These are phyloP conservation scores for Epichloe festucae DNA, from an alignment of 2,329 filamentous ascomycete genomes.

Conservation along the genomic window DNA sequence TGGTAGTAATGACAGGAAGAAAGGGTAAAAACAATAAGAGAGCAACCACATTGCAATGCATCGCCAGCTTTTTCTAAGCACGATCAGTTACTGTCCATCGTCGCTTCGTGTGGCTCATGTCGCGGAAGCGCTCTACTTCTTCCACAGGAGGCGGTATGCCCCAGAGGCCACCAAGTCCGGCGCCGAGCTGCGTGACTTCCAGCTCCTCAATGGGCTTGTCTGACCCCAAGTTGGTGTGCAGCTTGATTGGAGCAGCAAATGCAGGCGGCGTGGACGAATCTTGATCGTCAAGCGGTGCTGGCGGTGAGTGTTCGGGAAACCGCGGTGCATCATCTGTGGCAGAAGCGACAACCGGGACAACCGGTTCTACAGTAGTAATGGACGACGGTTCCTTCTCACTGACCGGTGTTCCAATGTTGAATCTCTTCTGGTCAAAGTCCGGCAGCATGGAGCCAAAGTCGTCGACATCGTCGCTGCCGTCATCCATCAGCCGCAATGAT, in stretches of 20 bases:
- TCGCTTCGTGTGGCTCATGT: conserved; percentile 34
- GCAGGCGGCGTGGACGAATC: conserved; percentile 14
- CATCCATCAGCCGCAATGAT: conserved; percentile 29
- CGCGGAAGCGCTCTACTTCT: conserved; percentile 32
- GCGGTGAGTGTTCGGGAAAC: neutral
- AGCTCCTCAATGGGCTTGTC: conserved; percentile 20
- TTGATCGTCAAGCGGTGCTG: conserved; percentile 1
- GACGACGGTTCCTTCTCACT: neutral
- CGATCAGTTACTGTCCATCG: conserved; percentile 44
- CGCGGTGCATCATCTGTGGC: conserved; percentile 7
- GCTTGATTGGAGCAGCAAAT: conserved; percentile 23
- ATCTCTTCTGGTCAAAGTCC: conserved; percentile 34
- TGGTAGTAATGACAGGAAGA: neutral
- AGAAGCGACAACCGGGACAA: neutral
- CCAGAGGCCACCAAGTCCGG: conserved; percentile 30
- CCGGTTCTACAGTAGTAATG: neutral
- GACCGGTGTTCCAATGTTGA: conserved; percentile 8
- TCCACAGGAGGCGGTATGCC: conserved; percentile 31
- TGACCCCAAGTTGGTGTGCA: conserved; percentile 19
- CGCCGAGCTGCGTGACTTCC: conserved; percentile 23
- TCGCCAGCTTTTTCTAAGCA: conserved; percentile 7
- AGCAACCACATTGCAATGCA: neutral
- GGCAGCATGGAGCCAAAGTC: conserved; percentile 38
- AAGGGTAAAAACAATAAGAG: neutral
- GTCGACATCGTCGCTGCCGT: conserved; percentile 33